These are phyloP conservation scores for Nicotiana obtusifolia DNA, from an alignment of 257 asterid genomes.

Conservation along the genomic window DNA sequence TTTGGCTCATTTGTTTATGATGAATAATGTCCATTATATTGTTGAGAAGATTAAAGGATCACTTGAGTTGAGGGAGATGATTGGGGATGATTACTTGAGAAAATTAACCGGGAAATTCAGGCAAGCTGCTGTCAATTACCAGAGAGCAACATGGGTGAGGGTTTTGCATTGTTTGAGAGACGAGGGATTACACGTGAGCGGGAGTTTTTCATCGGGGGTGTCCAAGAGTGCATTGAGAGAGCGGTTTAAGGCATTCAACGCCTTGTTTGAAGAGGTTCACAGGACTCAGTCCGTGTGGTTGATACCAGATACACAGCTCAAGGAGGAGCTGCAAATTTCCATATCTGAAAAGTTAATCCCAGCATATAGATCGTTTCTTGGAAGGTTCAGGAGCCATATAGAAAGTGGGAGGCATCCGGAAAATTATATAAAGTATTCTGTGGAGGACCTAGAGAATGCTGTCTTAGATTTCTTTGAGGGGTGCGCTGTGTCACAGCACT, in stretches of 20 bases:
- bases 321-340: constrained; percentile 38
- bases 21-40: constrained; percentile 46
- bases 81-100: constrained; percentile 36
- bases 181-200: constrained; percentile 37
- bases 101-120: constrained; percentile 29
- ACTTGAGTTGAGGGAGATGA: constrained; percentile 32
- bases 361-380: constrained; percentile 44
- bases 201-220: constrained; percentile 39
- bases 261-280: constrained; percentile 45
- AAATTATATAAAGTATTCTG: constrained; percentile 39
- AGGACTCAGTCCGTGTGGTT: constrained; percentile 40
- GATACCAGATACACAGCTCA: constrained; percentile 47
- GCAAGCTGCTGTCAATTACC: constrained; percentile 31
- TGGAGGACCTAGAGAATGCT: constrained; percentile 41
- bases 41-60: constrained; percentile 32
- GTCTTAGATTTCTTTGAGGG: constrained; percentile 42
- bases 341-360: constrained; percentile 37
- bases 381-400: constrained; percentile 40
- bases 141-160: constrained; percentile 39
- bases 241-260: constrained; percentile 41
- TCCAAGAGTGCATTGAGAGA: constrained; percentile 36
- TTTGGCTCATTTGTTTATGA: constrained; percentile 35
- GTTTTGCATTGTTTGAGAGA: constrained; percentile 42
- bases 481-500: constrained; percentile 15
- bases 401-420: constrained; percentile 45